Percentiles rank a stretch among this genome's conserved stretches.
phyloP scores from a whole-genome alignment of 164 flowering plant genomes.

The Annona cherimola region DNA sequence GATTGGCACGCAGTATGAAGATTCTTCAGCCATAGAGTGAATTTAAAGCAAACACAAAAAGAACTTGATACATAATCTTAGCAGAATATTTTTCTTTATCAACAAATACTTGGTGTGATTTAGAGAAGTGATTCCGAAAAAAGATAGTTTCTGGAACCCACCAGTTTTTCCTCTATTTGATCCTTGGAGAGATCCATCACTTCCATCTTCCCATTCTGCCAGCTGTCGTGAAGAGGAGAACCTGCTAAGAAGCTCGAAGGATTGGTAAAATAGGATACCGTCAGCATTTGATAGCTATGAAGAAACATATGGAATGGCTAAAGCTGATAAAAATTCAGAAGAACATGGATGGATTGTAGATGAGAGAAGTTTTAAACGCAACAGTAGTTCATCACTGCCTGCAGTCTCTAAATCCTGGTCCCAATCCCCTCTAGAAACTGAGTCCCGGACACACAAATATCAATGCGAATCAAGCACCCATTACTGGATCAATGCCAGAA shows the following conservation, averaged over 20 bases:
- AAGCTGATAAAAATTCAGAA: not conserved
- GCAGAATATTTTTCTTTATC: not conserved
- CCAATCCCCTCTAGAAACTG: no score
- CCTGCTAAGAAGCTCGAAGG: conserved; percentile 1
- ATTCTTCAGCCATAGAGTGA: conserved; percentile 1
- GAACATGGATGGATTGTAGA: not conserved
- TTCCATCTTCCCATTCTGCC: conserved; percentile 19
- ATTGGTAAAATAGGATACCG: not conserved
- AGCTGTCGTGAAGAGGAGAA: not conserved
- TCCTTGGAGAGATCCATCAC: conserved; percentile 32
- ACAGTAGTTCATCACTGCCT: not conserved
- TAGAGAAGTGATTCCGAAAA: not conserved
- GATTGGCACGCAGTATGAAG: conserved; percentile 15
- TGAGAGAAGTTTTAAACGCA: not conserved
- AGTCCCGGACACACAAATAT: not conserved
- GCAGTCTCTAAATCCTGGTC: not conserved
- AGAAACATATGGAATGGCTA: not conserved
- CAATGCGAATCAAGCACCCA: not conserved
- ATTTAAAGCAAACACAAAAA: not conserved
- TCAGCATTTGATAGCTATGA: not conserved
- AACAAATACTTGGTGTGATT: not conserved
- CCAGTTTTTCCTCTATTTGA: conserved; percentile 54
- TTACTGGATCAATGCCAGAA: not conserved
- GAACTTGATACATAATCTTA: not conserved
- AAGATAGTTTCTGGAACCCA: conserved; percentile 18